A percentile compares a stretch with the other conserved stretches of the same genome.
Conservation (phyloP, 345 rosid genomes). For the Melaleuca quinquenervia region DNA sequence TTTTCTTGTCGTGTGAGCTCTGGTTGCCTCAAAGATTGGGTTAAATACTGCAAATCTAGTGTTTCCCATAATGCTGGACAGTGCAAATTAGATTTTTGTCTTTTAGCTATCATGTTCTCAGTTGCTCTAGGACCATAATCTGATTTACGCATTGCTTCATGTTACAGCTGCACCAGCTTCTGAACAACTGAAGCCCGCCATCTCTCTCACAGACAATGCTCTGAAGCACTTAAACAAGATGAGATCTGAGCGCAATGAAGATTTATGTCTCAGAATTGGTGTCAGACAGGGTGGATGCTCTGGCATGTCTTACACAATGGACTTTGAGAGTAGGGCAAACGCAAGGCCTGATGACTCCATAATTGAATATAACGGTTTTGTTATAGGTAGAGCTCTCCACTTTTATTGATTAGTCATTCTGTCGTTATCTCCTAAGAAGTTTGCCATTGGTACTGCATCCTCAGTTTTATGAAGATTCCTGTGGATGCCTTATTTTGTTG, state of each 20-base stretch:
- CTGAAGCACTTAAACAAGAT: slow-evolving; percentile 76
- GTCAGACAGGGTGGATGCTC: slow-evolving; percentile 95
- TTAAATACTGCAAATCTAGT: background rate
- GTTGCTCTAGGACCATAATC: background rate
- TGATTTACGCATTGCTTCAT: background rate
- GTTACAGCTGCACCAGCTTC: slow-evolving; percentile 26
- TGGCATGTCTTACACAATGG: slow-evolving; percentile 97
- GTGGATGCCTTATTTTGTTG: background rate
- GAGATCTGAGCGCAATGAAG: slow-evolving; percentile 58
- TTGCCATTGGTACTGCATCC: background rate
- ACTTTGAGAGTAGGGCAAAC: slow-evolving; percentile 57
- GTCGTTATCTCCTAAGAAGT: background rate
- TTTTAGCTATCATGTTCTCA: background rate
- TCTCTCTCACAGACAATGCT: slow-evolving; percentile 61
- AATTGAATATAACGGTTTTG: slow-evolving; percentile 65
- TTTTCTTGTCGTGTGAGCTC: background rate
- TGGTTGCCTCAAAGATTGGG: background rate
- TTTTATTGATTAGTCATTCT: background rate
- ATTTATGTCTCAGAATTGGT: slow-evolving; percentile 85
- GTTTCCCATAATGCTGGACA: background rate
- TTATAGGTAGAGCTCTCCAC: slow-evolving; percentile 37
- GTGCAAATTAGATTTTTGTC: background rate
- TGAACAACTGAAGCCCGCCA: slow-evolving; percentile 66
- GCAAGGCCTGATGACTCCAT: slow-evolving; percentile 75
- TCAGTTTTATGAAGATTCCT: background rate